Evolutionary conservation across 148 eudicot genomes (phyloP).

Genomic region (Talinum fruticosum): DNA sequence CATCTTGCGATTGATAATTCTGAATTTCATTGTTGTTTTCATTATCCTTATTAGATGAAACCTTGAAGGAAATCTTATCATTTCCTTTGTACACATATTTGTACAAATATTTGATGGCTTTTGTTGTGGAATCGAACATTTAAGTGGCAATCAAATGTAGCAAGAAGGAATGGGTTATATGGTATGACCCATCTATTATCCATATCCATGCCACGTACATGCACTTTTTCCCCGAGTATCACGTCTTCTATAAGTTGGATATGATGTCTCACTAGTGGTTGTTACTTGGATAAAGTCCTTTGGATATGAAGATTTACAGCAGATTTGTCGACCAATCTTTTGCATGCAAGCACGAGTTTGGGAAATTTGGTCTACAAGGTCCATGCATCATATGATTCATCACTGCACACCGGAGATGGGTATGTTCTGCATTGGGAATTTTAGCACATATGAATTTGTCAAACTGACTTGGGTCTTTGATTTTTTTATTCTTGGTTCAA

Average conservation of each 20-base stretch:
- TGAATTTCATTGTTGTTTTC: constrained; percentile 8
- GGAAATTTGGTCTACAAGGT: background rate
- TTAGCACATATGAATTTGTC: background rate
- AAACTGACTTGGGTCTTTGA: background rate
- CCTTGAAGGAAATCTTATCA: background rate
- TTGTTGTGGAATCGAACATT: background rate
- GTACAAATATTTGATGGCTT: constrained; percentile 18
- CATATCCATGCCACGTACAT: background rate
- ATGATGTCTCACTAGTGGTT: background rate
- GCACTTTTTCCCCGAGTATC: background rate
- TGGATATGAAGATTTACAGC: background rate
- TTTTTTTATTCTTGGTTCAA: background rate
- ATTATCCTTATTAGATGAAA: background rate
- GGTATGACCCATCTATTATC: background rate
- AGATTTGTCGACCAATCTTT: background rate
- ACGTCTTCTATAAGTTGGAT: background rate
- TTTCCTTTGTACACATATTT: constrained; percentile 27
- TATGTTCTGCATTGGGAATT: background rate
- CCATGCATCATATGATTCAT: background rate
- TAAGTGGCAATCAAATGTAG: background rate
- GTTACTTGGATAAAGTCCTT: background rate
- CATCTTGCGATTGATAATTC: too few relatives aligned
- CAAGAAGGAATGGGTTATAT: background rate
- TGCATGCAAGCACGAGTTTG: background rate
- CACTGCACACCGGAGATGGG: background rate